These are phyloP conservation scores for Kazachstania kunashirensis DNA, from an alignment of 805 yeast species.

Conservation along the genomic window DNA sequence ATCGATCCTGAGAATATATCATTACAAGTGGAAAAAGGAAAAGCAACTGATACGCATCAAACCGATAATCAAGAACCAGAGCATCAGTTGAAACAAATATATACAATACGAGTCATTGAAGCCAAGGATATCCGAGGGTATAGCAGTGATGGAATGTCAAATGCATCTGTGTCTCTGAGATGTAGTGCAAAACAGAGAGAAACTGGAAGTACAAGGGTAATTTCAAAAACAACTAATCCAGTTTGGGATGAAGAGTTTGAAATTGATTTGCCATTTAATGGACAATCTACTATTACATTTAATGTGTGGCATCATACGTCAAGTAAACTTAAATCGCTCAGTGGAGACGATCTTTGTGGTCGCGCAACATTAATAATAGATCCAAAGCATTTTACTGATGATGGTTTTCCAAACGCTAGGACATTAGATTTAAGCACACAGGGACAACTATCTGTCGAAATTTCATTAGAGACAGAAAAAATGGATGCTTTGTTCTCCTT, in stretches of 20 bases:
- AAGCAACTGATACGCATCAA: constrained; percentile 25
- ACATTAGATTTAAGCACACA: constrained; percentile 53
- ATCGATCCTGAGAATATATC: constrained; percentile 53
- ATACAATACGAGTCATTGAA: constrained; percentile 50
- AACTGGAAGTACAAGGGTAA: constrained; percentile 60
- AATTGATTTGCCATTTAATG: constrained; percentile 31
- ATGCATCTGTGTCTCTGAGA: constrained; percentile 52
- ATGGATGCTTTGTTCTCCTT: constrained; percentile 73
- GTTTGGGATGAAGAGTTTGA: constrained; percentile 87
- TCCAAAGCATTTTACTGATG: constrained; percentile 52
- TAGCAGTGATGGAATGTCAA: constrained; percentile 38
- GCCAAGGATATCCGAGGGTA: constrained; percentile 52
- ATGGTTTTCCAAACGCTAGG: constrained; percentile 56
- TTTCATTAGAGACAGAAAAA: constrained; percentile 71
- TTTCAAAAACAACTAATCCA: constrained; percentile 55
- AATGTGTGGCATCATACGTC: constrained; percentile 63
- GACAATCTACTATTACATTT: constrained; percentile 41
- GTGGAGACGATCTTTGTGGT: constrained; percentile 58
- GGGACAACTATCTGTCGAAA: constrained; percentile 56
- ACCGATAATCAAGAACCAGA: constrained; percentile 2
- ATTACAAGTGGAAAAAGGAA: constrained; percentile 7
- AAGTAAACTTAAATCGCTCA: constrained; percentile 24
- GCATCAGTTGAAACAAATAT: constrained; percentile 37
- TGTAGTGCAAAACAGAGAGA: constrained; percentile 46
- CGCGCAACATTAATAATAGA: constrained; percentile 50